Percentiles rank a stretch among this genome's conserved stretches.
phyloP scores from a whole-genome alignment of 495 filamentous ascomycete genomes.

The Penicillium chermesinum region DNA sequence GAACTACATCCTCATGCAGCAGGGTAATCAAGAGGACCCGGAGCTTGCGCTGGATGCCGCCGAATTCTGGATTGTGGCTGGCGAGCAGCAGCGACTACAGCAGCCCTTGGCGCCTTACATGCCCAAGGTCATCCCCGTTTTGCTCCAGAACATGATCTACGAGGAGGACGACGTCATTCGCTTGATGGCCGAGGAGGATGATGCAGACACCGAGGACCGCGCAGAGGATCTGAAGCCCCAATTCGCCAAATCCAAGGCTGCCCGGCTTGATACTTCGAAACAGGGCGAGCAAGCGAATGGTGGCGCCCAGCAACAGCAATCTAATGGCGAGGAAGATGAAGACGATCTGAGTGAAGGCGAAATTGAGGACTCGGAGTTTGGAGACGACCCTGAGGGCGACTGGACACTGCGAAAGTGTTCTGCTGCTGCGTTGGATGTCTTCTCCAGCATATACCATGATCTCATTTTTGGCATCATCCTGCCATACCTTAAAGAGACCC shows the following conservation, averaged over 20 bases:
- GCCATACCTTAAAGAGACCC: constrained; percentile 85
- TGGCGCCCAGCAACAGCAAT: constrained; percentile 35
- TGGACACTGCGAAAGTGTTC: constrained; percentile 99
- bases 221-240: constrained; percentile 88
- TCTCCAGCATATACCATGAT: constrained; percentile 82
- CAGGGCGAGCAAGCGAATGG: constrained; percentile 47
- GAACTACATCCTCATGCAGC: constrained; percentile 87
- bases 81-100: constrained; percentile 77
- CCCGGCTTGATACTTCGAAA: constrained; percentile 44
- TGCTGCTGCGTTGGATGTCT: constrained; percentile 89
- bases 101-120: constrained; percentile 70
- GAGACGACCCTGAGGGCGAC: constrained; percentile 77
- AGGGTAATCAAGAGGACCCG: constrained; percentile 75
- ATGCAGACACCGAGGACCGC: constrained; percentile 88
- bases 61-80: constrained; percentile 94
- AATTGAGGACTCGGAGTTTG: constrained; percentile 69
- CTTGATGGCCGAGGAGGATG: constrained; percentile 75
- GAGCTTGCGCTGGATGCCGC: constrained; percentile 92
- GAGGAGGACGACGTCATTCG: constrained; percentile 86
- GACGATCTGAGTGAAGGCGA: constrained; percentile 86
- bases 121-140: constrained; percentile 78
- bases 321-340: constrained; percentile 47
- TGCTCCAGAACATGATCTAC: constrained; percentile 95
- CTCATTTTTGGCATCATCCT: constrained; percentile 87
- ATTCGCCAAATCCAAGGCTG: constrained; percentile 73